Conservation (phyloP, 129 eudicot genomes). For the Cynara cardunculus region DNA sequence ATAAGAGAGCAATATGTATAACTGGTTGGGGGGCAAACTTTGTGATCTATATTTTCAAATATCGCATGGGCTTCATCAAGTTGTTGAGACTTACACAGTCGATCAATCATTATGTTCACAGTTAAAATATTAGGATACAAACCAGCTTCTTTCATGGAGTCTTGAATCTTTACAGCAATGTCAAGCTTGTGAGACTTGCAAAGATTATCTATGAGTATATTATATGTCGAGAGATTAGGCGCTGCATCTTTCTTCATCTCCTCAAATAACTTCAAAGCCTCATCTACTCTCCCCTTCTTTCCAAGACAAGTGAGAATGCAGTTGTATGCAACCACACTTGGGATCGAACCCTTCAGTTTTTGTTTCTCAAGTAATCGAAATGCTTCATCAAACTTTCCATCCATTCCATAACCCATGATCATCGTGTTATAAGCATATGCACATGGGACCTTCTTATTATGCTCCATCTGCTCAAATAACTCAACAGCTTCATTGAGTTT, state of each 20-base stretch:
- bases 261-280: slow-evolving; percentile 55
- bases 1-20: slow-evolving; percentile 78
- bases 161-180: slow-evolving; percentile 60
- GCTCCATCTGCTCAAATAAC: slow-evolving; percentile 78
- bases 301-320: slow-evolving; percentile 87
- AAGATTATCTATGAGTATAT: slow-evolving; percentile 80
- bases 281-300: slow-evolving; percentile 65
- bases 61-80: slow-evolving; percentile 73
- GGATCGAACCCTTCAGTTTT: slow-evolving; percentile 68
- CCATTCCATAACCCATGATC: slow-evolving; percentile 95
- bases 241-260: slow-evolving; percentile 82
- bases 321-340: slow-evolving; percentile 87
- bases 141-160: slow-evolving; percentile 76
- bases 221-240: slow-evolving; percentile 76
- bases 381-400: slow-evolving; percentile 84
- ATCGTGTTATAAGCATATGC: slow-evolving; percentile 93
- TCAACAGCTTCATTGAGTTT: slow-evolving; percentile 73
- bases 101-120: slow-evolving; percentile 82
- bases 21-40: slow-evolving; percentile 64
- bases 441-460: slow-evolving; percentile 63
- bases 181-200: slow-evolving; percentile 60
- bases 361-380: slow-evolving; percentile 74
- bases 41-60: slow-evolving; percentile 64
- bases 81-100: slow-evolving; percentile 65
- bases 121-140: slow-evolving; percentile 72